Evolutionary conservation across 2,329 filamentous ascomycete genomes (phyloP).

Genomic region (Chaetomium sp.): DNA sequence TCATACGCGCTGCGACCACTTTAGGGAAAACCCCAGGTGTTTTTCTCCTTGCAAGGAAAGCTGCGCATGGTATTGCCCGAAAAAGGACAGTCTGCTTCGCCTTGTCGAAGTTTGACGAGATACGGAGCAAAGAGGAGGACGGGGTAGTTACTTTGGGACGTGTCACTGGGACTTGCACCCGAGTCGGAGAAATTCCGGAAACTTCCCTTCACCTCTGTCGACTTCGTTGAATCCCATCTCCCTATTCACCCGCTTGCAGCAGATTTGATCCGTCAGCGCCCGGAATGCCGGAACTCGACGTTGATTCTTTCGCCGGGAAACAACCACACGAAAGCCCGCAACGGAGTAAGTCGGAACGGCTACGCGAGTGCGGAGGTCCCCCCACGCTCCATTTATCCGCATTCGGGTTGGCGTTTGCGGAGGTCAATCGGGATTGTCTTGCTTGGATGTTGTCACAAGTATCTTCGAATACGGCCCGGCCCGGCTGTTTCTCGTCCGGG

Average conservation of each 20-base stretch:
- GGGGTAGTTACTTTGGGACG: no score
- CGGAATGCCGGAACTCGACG: not conserved
- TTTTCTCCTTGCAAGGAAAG: not conserved
- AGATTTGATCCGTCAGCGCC: not conserved
- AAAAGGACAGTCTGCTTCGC: not conserved
- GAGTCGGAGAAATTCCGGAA: conserved; percentile 1
- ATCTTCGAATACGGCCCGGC: conserved; percentile 4
- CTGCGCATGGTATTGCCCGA: not conserved
- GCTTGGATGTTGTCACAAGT: not conserved
- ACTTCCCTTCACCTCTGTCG: not conserved
- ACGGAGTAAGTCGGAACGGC: conserved; percentile 14
- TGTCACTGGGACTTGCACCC: not conserved
- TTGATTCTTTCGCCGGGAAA: not conserved
- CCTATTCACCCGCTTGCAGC: not conserved
- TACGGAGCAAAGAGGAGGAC: not conserved
- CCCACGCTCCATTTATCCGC: not conserved
- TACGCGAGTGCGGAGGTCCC: not conserved
- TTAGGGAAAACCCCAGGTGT: not conserved
- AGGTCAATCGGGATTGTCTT: not conserved
- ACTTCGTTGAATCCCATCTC: not conserved
- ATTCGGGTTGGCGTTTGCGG: not conserved
- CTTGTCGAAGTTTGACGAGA: not conserved
- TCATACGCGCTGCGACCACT: not conserved
- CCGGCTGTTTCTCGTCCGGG: conserved; percentile 12
- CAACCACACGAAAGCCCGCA: not conserved